phyloP scores from a whole-genome alignment of 176 grass and related monocot species.

The Triticum timopheevii region DNA sequence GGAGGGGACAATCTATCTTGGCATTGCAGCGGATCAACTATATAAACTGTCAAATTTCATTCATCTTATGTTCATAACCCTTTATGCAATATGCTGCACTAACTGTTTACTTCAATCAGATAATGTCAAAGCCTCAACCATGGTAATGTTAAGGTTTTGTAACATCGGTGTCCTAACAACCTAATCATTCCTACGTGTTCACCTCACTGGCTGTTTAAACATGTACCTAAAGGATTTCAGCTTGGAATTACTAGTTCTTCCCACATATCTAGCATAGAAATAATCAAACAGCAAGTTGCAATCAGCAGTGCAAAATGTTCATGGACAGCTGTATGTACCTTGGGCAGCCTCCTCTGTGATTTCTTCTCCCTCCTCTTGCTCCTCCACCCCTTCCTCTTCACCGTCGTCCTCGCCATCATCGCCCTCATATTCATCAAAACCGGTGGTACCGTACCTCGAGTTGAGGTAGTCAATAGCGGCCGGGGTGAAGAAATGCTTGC shows the following conservation, averaged over 20 bases:
- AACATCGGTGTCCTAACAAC: not conserved
- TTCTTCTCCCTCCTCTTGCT: constrained; percentile 24
- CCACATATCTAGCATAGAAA: constrained; percentile 1
- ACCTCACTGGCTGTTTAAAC: not conserved
- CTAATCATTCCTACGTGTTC: not conserved
- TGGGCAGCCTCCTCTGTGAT: constrained; percentile 21
- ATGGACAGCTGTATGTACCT: constrained; percentile 41
- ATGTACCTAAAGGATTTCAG: not conserved
- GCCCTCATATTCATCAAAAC: constrained; percentile 30
- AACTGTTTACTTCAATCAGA: not conserved
- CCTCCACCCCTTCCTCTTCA: constrained; percentile 29
- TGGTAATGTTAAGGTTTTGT: not conserved
- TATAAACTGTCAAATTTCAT: not conserved
- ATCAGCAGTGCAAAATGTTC: constrained; percentile 2
- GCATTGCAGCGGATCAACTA: not conserved
- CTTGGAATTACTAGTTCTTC: not conserved
- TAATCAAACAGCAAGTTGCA: constrained; percentile 2
- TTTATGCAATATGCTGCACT: not conserved
- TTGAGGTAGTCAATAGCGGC: constrained; percentile 80
- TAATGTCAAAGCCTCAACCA: not conserved
- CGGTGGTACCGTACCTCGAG: constrained; percentile 62
- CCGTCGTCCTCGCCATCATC: constrained; percentile 33
- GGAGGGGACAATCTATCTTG: not conserved
- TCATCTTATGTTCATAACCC: not conserved
- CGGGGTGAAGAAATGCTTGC: constrained; percentile 78